phyloP scores from a whole-genome alignment of 2,329 filamentous ascomycete species.

The Fonsecaea pugnacius region DNA sequence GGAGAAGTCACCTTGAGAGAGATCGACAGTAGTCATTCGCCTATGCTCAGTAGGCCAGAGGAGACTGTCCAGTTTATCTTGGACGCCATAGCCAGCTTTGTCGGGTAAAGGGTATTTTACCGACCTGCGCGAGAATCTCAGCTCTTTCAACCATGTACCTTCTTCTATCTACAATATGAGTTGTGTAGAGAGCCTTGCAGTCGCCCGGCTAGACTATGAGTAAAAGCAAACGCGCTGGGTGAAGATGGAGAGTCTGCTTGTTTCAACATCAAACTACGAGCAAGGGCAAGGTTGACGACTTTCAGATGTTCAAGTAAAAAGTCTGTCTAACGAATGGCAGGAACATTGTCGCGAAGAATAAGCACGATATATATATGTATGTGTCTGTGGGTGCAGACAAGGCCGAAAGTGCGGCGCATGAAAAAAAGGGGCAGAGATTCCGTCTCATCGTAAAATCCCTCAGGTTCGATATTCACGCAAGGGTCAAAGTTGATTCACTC shows the following conservation, averaged over 20 bases:
- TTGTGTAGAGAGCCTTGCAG: neutral
- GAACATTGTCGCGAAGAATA: too few species aligned
- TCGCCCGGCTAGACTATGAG: neutral
- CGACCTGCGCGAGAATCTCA: neutral
- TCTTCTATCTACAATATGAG: neutral
- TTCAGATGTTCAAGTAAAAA: too few species aligned
- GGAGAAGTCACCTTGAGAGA: constrained; percentile 47
- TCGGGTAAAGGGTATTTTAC: neutral
- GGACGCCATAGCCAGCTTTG: constrained; percentile 43
- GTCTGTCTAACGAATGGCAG: too few species aligned
- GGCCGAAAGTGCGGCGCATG: too few species aligned
- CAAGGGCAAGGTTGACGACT: too few species aligned
- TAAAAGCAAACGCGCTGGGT: neutral
- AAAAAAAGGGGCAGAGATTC: too few species aligned
- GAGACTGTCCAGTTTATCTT: constrained; percentile 47
- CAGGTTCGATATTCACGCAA: too few species aligned
- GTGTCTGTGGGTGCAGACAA: too few species aligned
- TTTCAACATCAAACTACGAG: neutral
- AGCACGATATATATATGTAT: too few species aligned
- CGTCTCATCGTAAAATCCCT: too few species aligned
- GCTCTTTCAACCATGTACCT: neutral
- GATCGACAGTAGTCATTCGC: constrained; percentile 54
- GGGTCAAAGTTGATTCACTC: too few species aligned
- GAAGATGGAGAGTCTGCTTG: neutral
- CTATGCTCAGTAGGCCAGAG: constrained; percentile 54